A percentile compares a stretch with the other conserved stretches of the same genome.
Conservation (phyloP, 495 filamentous ascomycete species). For the Aspergillus campestris region DNA sequence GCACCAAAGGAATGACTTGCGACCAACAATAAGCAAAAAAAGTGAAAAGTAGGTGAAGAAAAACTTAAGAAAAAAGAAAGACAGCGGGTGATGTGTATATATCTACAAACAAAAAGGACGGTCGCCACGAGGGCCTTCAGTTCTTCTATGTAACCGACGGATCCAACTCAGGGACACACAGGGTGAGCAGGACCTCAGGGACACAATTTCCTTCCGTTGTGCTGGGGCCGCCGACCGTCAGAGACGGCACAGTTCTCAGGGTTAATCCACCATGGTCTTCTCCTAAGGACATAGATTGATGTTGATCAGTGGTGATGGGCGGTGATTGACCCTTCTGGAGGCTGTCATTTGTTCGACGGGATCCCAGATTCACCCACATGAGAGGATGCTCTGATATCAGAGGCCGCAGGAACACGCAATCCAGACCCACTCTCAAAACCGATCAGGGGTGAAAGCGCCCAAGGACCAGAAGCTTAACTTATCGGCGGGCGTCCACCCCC, state of each 20-base stretch:
- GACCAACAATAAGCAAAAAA: neutral
- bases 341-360: conserved; percentile 8
- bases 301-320: conserved; percentile 12
- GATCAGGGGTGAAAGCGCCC: conserved; percentile 1
- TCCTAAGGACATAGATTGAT: conserved; percentile 2
- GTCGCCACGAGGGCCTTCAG: no score
- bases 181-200: neutral
- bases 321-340: conserved; percentile 3
- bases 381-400: conserved; percentile 11
- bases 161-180: no score
- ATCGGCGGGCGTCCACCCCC: neutral
- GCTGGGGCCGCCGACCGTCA: neutral
- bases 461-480: conserved; percentile 5
- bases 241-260: conserved; percentile 1
- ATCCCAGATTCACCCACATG: neutral
- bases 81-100: neutral
- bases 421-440: conserved; percentile 10
- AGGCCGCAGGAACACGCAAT: conserved; percentile 14
- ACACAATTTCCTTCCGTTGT: neutral
- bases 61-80: neutral
- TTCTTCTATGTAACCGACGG: no score
- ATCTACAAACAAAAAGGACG: neutral
- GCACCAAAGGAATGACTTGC: no score
- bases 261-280: conserved; percentile 6
- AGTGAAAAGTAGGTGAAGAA: neutral